Conservation (phyloP, 805 yeast species). For the Debaryomyces maramus region DNA sequence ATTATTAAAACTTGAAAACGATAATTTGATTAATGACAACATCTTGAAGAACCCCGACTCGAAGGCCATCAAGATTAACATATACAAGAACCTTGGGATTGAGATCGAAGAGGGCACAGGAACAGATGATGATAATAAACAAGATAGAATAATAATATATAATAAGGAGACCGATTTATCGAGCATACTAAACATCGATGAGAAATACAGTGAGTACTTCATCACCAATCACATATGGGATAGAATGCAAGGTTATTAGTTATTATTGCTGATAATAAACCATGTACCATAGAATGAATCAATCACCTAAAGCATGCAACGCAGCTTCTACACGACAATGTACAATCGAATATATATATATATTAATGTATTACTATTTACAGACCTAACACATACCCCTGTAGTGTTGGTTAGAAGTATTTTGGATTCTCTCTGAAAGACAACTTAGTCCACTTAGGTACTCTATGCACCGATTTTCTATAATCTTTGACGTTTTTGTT, state of each 20-base stretch:
- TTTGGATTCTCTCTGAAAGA: conserved; percentile 79
- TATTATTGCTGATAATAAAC: too few species aligned
- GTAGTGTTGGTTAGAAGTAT: conserved; percentile 45
- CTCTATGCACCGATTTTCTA: conserved; percentile 84
- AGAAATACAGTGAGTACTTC: conserved; percentile 63
- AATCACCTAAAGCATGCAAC: too few species aligned
- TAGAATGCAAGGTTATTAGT: conserved; percentile 20
- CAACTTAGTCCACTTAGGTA: conserved; percentile 89
- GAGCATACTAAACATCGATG: conserved; percentile 51
- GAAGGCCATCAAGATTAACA: conserved; percentile 52
- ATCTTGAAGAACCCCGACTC: conserved; percentile 42
- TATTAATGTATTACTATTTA: background rate
- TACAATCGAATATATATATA: too few species aligned
- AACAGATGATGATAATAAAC: conserved; percentile 14
- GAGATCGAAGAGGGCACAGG: conserved; percentile 37
- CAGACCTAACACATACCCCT: background rate
- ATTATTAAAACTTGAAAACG: conserved; percentile 30
- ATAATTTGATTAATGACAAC: conserved; percentile 30
- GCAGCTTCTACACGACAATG: too few species aligned
- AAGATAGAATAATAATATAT: conserved; percentile 47
- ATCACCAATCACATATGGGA: conserved; percentile 82
- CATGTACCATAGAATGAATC: too few species aligned
- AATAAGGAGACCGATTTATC: conserved; percentile 48
- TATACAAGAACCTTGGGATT: conserved; percentile 62
- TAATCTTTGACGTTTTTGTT: conserved; percentile 72